Evolutionary conservation across 2,329 filamentous ascomycete genomes (phyloP).

Genomic region (Phialophora tarda): DNA sequence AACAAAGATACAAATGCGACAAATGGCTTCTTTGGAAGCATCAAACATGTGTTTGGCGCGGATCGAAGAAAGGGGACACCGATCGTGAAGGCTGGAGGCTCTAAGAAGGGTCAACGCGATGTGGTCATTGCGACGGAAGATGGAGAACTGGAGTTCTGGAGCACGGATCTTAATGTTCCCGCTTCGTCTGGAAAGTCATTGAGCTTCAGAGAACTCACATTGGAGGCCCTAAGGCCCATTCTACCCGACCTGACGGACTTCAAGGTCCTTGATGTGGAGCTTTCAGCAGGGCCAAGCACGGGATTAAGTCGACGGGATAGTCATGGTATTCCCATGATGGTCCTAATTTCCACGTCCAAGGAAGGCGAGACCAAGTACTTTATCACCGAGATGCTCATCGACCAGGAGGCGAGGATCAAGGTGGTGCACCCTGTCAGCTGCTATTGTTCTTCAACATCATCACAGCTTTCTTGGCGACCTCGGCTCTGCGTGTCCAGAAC

Average conservation of each 20-base stretch:
- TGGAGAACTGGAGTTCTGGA: conserved; percentile 83
- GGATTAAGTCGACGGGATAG: conserved; percentile 48
- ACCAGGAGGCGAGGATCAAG: conserved; percentile 62
- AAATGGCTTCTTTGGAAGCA: conserved; percentile 79
- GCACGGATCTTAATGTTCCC: conserved; percentile 84
- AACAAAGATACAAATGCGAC: conserved; percentile 63
- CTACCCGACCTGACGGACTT: conserved; percentile 47
- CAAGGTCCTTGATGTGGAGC: conserved; percentile 75
- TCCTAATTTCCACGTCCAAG: conserved; percentile 64
- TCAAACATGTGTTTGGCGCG: conserved; percentile 75
- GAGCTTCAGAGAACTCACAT: conserved; percentile 70
- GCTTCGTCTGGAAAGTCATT: conserved; percentile 74
- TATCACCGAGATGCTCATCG: conserved; percentile 73
- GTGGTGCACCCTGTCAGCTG: conserved; percentile 72
- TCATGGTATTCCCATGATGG: conserved; percentile 56
- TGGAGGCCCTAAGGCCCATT: conserved; percentile 58
- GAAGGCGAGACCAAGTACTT: conserved; percentile 68
- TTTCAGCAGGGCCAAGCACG: conserved; percentile 32
- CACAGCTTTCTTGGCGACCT: conserved; percentile 57
- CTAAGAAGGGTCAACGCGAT: conserved; percentile 81
- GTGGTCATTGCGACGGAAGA: conserved; percentile 78
- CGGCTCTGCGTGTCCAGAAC: conserved; percentile 78
- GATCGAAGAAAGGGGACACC: conserved; percentile 77
- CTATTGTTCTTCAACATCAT: conserved; percentile 60
- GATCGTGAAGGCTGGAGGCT: conserved; percentile 73